phyloP scores from a whole-genome alignment of 495 filamentous ascomycete species.

The Lindgomyces ingoldianus region DNA sequence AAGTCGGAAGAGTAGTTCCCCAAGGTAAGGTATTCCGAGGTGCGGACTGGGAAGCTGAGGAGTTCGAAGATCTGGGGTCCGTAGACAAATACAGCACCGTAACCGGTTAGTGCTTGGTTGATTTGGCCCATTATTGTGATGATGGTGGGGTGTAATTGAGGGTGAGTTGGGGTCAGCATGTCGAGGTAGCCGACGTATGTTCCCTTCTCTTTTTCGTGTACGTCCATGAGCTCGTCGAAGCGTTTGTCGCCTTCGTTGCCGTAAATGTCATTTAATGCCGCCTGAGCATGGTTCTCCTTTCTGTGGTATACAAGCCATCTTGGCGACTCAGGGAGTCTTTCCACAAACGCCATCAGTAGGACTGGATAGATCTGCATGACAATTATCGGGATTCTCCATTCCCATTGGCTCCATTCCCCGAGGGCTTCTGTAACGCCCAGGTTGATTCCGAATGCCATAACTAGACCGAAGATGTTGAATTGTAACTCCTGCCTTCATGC shows the following conservation, averaged over 20 bases:
- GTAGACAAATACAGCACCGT: conserved; percentile 59
- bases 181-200: conserved; percentile 51
- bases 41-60: conserved; percentile 50
- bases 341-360: conserved; percentile 51
- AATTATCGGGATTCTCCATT: conserved; percentile 65
- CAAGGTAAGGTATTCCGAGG: conserved; percentile 54
- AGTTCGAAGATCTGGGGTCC: conserved; percentile 61
- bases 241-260: conserved; percentile 51
- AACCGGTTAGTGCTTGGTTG: conserved; percentile 59
- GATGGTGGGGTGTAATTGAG: conserved; percentile 56
- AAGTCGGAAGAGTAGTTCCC: conserved; percentile 60
- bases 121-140: conserved; percentile 60
- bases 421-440: conserved; percentile 42
- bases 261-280: conserved; percentile 48
- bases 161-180: conserved; percentile 50
- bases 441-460: conserved; percentile 56
- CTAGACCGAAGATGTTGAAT: conserved; percentile 59
- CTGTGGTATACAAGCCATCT: conserved; percentile 55
- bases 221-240: conserved; percentile 51
- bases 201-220: conserved; percentile 49
- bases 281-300: conserved; percentile 48
- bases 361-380: conserved; percentile 59
- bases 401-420: conserved; percentile 47
- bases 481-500: conserved; percentile 61
- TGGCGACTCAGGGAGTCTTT: conserved; percentile 56